Conservation (phyloP, 78 protist genomes). For the Salpingoeca rosetta region DNA sequence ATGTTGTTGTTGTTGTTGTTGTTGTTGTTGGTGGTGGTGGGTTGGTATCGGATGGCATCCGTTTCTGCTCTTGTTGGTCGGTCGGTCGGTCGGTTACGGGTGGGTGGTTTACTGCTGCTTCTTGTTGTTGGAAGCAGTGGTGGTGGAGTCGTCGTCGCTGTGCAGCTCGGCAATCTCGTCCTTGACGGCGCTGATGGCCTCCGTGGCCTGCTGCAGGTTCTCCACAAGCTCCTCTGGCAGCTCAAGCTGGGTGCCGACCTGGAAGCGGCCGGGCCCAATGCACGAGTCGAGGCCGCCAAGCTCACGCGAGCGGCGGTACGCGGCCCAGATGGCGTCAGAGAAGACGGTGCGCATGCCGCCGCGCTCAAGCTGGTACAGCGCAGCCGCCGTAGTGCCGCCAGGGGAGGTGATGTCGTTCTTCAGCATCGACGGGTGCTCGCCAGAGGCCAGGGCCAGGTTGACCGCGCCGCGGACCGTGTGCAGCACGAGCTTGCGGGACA, state of each 20-base stretch:
- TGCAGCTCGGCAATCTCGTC: background rate
- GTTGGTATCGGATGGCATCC: too few relatives aligned
- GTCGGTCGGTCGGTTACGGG: too few relatives aligned
- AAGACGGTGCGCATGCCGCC: conserved; percentile 15
- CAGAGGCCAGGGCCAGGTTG: background rate
- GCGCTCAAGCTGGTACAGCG: conserved; percentile 15
- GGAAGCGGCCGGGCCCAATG: conserved; percentile 14
- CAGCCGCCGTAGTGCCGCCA: conserved; percentile 28
- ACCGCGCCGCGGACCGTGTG: conserved; percentile 12
- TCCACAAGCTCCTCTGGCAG: background rate
- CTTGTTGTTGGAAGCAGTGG: too few relatives aligned
- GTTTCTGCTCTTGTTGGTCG: too few relatives aligned
- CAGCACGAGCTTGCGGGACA: background rate
- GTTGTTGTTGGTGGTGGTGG: too few relatives aligned
- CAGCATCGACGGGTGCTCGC: background rate
- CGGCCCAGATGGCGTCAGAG: conserved; percentile 13
- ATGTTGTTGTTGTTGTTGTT: too few relatives aligned
- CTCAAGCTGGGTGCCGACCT: background rate
- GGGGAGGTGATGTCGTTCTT: conserved; percentile 22
- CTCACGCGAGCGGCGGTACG: conserved; percentile 8
- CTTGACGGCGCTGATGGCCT: background rate
- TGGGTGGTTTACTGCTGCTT: too few relatives aligned
- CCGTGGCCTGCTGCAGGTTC: background rate
- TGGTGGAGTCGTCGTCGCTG: too few relatives aligned
- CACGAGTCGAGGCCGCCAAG: conserved; percentile 8